Base-by-base conservation (phyloP, 352 stramenopile species). In the Globisporangium parvum region DNA sequence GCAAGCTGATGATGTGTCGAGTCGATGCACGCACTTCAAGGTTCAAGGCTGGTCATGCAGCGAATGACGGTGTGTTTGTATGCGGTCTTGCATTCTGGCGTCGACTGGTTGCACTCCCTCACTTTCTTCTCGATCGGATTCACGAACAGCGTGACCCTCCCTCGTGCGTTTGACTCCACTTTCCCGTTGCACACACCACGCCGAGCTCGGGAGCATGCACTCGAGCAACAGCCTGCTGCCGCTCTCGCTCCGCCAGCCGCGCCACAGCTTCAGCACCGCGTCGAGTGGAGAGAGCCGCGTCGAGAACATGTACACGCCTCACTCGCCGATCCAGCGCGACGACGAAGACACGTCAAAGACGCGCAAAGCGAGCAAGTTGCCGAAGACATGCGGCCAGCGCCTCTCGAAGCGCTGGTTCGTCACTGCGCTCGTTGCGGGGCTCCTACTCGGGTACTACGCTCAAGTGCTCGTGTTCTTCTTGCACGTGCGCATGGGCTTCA, bases 401-500 rank as follows among this genome's bases (percentile, higher is more conserved):
- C 17, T 57, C 17, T 26, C 58, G 11, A 64, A 64, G 45, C 58
- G 58, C 24, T 64, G 53, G 6, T 59, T 80, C 18, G 39, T 64
- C 9, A 47, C 28, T 3, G 55, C 66, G 12, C 49, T 73, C 20
- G 42, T 65, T 3, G 35, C 47, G 37, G 73, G 75, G 3, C 81
- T 90, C 54, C 49, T 60, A 26, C 45, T 86, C 20, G 79, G 79
- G 18, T 90, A 87, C 64, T 90, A 90, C 59, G 70, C 70, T 15
- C 79, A 90, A 41, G 52, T 90, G 18, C 48, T 90, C 21, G 45
- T 85, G 48, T 90, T 90, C 64, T 87, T 87, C 52, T 60, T 71
- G 37, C 77, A 80, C 50, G 75, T 90, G 39, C 75, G 74, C 11
- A 31, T 82, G 39, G 79, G 76, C 17, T 87, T 73, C 60, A 77